These are phyloP conservation scores for Leccinum subrobustum DNA, from an alignment of 1,284 basidiomycete genomes.

Conservation along the genomic window DNA sequence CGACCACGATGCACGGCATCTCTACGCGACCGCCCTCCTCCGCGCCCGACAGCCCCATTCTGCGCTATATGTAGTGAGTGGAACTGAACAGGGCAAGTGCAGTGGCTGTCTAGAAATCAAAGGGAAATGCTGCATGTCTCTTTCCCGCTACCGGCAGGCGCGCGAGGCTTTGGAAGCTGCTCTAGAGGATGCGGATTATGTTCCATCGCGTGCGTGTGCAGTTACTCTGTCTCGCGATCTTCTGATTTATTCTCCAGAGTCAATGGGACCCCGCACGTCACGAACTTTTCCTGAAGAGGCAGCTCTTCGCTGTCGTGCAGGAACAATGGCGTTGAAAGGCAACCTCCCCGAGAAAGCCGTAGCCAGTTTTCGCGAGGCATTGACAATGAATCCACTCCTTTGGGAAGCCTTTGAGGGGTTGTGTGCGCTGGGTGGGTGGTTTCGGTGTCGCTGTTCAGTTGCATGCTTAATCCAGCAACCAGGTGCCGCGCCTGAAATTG, in stretches of 20 bases:
- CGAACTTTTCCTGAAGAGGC: slow-evolving; percentile 63
- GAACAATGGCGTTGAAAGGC: slow-evolving; percentile 69
- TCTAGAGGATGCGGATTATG: slow-evolving; percentile 48
- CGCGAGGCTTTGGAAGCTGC: slow-evolving; percentile 67
- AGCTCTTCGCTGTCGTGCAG: slow-evolving; percentile 66
- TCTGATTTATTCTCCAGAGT: slow-evolving; percentile 40
- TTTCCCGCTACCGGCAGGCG: slow-evolving; percentile 72
- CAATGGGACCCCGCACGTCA: slow-evolving; percentile 48
- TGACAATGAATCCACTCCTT: slow-evolving; percentile 75
- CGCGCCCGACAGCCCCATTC: slow-evolving; percentile 75
- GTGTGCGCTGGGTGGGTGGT: slow-evolving; percentile 71
- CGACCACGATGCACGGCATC: slow-evolving; percentile 81
- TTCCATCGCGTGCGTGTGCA: slow-evolving; percentile 51
- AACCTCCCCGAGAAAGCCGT: slow-evolving; percentile 74
- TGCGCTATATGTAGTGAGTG: slow-evolving; percentile 69
- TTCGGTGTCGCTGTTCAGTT: slow-evolving; percentile 1
- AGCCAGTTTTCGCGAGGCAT: slow-evolving; percentile 69
- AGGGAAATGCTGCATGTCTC: slow-evolving; percentile 69
- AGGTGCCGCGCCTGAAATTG: slow-evolving; percentile 68
- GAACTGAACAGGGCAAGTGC: slow-evolving; percentile 57
- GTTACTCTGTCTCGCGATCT: slow-evolving; percentile 8
- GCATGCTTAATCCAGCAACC: slow-evolving; percentile 19
- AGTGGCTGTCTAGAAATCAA: slow-evolving; percentile 78
- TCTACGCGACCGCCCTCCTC: slow-evolving; percentile 79
- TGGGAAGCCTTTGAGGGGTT: slow-evolving; percentile 95